phyloP scores from a whole-genome alignment of 331 rosid species.

The Rhamnella rubrinervis region DNA sequence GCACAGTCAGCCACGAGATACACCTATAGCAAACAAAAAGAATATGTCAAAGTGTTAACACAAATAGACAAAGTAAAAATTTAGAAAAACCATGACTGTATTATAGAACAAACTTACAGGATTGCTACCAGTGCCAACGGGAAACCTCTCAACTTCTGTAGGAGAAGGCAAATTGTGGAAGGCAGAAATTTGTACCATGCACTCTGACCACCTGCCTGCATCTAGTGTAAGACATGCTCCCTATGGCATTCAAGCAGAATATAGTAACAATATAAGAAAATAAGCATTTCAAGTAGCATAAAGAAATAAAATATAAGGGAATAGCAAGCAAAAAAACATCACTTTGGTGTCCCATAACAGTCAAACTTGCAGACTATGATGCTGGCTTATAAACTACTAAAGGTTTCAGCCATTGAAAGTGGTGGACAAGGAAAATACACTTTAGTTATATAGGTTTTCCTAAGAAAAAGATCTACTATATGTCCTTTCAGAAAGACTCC shows the following conservation, averaged over 20 bases:
- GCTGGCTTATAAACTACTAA: background rate
- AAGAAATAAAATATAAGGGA: background rate
- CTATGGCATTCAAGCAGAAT: constrained; percentile 39
- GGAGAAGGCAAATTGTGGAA: constrained; percentile 67
- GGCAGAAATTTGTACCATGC: constrained; percentile 69
- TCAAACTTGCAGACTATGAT: background rate
- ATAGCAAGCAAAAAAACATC: background rate
- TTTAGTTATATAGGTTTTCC: background rate
- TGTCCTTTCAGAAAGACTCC: background rate
- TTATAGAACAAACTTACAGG: constrained; percentile 63
- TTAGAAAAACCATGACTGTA: background rate
- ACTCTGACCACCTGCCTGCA: constrained; percentile 70
- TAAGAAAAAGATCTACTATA: background rate
- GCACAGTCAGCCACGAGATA: constrained; percentile 65
- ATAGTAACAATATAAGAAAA: background rate
- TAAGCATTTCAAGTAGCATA: background rate
- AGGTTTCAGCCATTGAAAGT: background rate
- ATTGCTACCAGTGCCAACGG: constrained; percentile 97
- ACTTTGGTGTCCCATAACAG: background rate
- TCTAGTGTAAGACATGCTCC: constrained; percentile 90
- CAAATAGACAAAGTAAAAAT: background rate
- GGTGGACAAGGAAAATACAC: background rate
- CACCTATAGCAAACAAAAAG: constrained; percentile 51
- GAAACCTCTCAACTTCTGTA: constrained; percentile 86
- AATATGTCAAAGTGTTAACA: constrained; percentile 27